phyloP scores from a whole-genome alignment of 2,329 filamentous ascomycete genomes.

The Verticillium isaacii region DNA sequence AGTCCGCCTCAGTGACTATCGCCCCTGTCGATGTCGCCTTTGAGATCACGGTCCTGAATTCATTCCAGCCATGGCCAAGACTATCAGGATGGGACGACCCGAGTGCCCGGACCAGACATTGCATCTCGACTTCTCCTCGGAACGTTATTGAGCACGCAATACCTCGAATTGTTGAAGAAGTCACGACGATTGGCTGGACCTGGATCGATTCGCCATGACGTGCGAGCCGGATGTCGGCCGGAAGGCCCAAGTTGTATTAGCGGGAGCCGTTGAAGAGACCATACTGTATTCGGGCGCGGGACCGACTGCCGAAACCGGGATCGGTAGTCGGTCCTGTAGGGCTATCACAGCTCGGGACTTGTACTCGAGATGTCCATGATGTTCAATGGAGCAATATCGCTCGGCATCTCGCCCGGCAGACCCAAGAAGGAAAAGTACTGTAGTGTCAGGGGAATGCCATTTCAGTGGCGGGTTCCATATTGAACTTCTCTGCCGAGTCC shows the following conservation, averaged over 20 bases:
- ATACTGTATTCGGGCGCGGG: conserved; percentile 1
- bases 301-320: conserved; percentile 8
- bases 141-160: neutral
- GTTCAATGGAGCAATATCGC: neutral
- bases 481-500: neutral
- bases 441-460: neutral
- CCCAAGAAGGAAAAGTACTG: neutral
- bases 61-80: neutral
- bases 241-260: conserved; percentile 1
- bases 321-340: neutral
- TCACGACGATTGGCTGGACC: neutral
- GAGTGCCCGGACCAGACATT: neutral
- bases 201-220: neutral
- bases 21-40: neutral
- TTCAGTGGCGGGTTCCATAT: neutral
- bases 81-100: neutral
- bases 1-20: neutral
- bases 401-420: neutral
- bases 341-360: neutral
- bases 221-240: conserved; percentile 6
- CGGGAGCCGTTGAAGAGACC: neutral
- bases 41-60: neutral
- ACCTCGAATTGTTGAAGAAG: neutral
- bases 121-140: neutral
- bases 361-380: neutral